A percentile compares a stretch with the other conserved stretches of the same genome.
These are phyloP conservation scores for Trametes cinnabarina DNA, from an alignment of 768 basidiomycete species.

Conservation along the genomic window DNA sequence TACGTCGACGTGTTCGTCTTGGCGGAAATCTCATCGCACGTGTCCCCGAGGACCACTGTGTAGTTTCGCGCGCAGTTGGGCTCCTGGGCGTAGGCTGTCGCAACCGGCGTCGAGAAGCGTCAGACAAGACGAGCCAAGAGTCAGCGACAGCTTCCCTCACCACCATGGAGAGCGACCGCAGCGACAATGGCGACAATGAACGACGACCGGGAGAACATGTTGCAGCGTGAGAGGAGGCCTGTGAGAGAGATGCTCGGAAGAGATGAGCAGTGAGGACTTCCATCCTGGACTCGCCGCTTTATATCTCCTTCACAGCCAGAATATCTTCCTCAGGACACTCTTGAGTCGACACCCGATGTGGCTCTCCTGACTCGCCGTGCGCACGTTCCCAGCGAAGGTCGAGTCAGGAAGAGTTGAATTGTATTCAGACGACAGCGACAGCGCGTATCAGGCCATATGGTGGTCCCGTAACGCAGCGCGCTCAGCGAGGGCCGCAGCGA, in stretches of 20 bases:
- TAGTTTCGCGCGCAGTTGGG: conserved; percentile 49
- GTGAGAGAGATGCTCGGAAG: not conserved
- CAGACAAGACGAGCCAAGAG: not conserved
- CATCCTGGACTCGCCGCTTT: not conserved
- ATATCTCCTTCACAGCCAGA: not conserved
- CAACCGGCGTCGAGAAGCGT: conserved; percentile 33
- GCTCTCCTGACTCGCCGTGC: conserved; percentile 4
- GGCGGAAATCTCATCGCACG: conserved; percentile 54
- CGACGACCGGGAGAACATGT: conserved; percentile 3
- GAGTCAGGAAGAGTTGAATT: too few species aligned
- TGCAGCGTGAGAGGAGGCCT: not conserved
- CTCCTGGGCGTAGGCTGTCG: conserved; percentile 34
- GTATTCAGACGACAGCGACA: too few species aligned
- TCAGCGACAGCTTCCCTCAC: not conserved
- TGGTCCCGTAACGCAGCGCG: too few species aligned
- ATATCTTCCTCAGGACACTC: not conserved
- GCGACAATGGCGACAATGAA: not conserved
- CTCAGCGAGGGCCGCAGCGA: too few species aligned
- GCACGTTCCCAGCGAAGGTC: not conserved
- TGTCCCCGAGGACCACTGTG: conserved; percentile 50
- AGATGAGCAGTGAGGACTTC: conserved; percentile 1
- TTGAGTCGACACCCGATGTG: not conserved
- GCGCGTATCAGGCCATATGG: too few species aligned
- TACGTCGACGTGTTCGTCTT: conserved; percentile 46
- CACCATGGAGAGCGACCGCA: not conserved